Percentiles rank a stretch among this genome's conserved stretches.
These are phyloP conservation scores for Lithohypha guttulata DNA, from an alignment of 2,329 filamentous ascomycete genomes.

Conservation along the genomic window DNA sequence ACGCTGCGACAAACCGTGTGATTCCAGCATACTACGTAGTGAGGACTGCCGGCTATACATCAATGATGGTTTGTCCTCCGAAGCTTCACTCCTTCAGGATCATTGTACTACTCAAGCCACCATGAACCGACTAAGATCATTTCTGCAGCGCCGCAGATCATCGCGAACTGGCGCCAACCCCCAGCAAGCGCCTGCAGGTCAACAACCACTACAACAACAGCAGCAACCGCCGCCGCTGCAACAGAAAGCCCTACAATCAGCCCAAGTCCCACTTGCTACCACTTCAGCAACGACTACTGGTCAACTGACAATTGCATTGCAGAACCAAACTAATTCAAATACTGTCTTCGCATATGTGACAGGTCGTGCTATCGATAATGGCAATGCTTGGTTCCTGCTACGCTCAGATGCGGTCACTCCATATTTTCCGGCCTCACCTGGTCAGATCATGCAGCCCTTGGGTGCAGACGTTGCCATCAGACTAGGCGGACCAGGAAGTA, in stretches of 20 bases:
- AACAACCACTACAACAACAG: conserved; percentile 4
- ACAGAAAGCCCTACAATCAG: conserved; percentile 6
- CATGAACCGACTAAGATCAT: conserved; percentile 6
- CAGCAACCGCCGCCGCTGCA: conserved; percentile 1
- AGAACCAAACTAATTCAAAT: conserved; percentile 53
- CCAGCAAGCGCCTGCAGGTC: background rate
- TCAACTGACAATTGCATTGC: conserved; percentile 51
- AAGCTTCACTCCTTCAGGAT: background rate
- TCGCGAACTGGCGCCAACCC: background rate
- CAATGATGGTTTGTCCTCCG: background rate
- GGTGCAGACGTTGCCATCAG: conserved; percentile 51
- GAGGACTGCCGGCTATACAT: too few relatives aligned
- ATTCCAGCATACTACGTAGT: too few relatives aligned
- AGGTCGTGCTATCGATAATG: conserved; percentile 50
- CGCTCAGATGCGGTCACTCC: conserved; percentile 54
- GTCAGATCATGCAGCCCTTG: conserved; percentile 38
- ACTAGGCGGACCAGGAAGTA: conserved; percentile 51
- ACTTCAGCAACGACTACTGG: conserved; percentile 8
- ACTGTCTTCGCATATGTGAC: conserved; percentile 61
- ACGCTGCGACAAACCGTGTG: too few relatives aligned
- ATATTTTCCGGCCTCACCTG: conserved; percentile 54
- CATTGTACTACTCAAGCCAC: background rate
- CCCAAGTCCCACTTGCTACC: conserved; percentile 10
- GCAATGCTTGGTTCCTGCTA: conserved; percentile 51
- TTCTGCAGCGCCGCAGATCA: conserved; percentile 1